Evolutionary conservation across 768 basidiomycete genomes (phyloP), one percentile per base, ranked within the genome.

Genomic region (Naganishia vaughanmartiniae): DNA sequence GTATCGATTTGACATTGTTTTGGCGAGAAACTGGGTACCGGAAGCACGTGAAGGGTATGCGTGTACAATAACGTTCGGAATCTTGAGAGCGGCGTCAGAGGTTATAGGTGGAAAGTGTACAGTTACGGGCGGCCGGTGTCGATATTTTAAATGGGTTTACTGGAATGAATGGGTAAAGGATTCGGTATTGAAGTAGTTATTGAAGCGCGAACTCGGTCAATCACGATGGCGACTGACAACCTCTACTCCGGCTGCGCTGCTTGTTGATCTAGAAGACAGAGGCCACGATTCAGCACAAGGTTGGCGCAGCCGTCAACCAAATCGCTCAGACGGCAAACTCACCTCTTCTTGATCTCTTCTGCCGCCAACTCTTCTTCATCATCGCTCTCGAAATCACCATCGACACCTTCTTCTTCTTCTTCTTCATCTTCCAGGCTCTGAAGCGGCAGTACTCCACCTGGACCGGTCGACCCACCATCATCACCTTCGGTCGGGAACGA

Each of bases 171-270:
- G 34, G 33, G 34, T 24, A 36, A 10, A 12, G 57, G 21, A 36
- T 36, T 36, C 14, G 33, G 15, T n/a, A 24, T 58, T 3, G 30
- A 24, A 7, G 33, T 7, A 36, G 36, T 36, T 24, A 15, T 17
- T 4, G 30, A 5, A 33, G 10, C 17, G 54, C 28, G 9, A 33
- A 30, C 30, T 30, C 33, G 54, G 12, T 45, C 65, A 71, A 28
- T 74, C 70, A 39, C 78, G 74, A 68, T 78, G 78, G 54, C 77
- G 74, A 66, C 74, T 75, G 66, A 80, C 73, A 14, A 76, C 75
- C 69, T 81, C 80, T 24, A 81, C 75, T n/a, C 80, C 80, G 34
- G 78, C 80, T 9, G 80, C 80, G 19, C 74, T 74, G 9, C 74
- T 74, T 10, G 80, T 81, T 0, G 77, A 76, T 53, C 80, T 78